Evolutionary conservation across 164 flowering plant genomes (phyloP), one percentile per base, ranked within the genome.

Genomic region (Nymphaea colorata): DNA sequence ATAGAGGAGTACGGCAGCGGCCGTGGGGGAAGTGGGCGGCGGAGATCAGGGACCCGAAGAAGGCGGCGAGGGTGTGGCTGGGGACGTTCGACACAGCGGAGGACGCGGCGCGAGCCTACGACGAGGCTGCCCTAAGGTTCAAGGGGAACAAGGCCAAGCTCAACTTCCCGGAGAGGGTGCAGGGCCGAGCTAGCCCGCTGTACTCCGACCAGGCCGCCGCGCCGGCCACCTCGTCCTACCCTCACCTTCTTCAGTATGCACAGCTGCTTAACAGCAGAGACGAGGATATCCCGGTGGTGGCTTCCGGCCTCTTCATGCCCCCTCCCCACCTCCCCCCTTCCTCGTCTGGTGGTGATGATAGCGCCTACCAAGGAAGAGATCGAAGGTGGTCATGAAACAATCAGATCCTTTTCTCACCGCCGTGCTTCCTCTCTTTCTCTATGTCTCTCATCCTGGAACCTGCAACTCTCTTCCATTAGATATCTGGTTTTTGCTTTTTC

Each of bases 1-100:
- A 69, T 42, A 62, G 71, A 8, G 71, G 71, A 18, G 71, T 69
- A 16, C 45, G 71, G 63, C 63, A 61, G 41, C 25, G 63, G 63
- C 63, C 63, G n/a, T 61, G 63, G 63, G 63, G 63, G n/a, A 69
- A 69, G 62, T 69, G 71, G 71, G 71, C 71, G 12, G 66, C 71
- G 10, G 71, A 69, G 66, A 69, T 69, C 18, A 44, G 71, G 15
- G 71, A 69, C 66, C 71, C 71, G n/a, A 62, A 69, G 12, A 69
- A 63, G 17, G 71, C 71, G 14, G 71, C 71, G 16, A 64, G 71
- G 8, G 71, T 69, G 15, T 69, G 71, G 71, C 71, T 69, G 5
- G 71, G 71, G 51, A 61, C 63, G 7, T 61, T 61, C 41, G 63
- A 61, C 41, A 61, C 63, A 2, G 63, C 63, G 8, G 63, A 61